Base-by-base conservation (phyloP, 805 yeast genomes). In the Candida montana region DNA sequence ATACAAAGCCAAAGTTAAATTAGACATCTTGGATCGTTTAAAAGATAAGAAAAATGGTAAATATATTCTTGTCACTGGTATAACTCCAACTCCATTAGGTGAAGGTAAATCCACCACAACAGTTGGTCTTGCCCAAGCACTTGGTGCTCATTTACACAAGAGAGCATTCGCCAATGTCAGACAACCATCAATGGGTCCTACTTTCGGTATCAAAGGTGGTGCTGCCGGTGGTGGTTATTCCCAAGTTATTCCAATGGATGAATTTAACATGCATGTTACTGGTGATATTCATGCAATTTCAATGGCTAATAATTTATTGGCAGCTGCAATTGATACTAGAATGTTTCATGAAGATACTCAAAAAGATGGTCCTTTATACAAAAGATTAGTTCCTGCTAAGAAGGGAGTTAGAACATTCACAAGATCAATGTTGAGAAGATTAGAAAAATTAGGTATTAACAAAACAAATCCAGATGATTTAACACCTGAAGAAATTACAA, bases 141-240 rank as follows among this genome's bases (percentile, higher is more conserved):
- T 83, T 46, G 85, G 89, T 48, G 89, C 89, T 30, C 89, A 81
- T 56, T 67, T 83, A 61, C 71, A 76, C 39, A 71, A 75, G 51
- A 77, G 81, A 45, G 81, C 82, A 12, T 74, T 83, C 57, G 93
- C 91, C 49, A 83, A 83, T 58, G 93, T 83, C 39, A 77, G 93
- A 71, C 93, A 83, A 61, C 93, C 93, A 20, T 81, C 89, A 8
- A 82, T 83, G 90, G 93, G 93, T 42, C 93, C 93, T 50, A 83
- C 93, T 16, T 83, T 83, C 56, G 93, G 93, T 67, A 82, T 83
- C 52, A 83, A 83, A 62, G 93, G 93, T 64, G 93, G 93, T 66
- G 93, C 93, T 52, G 93, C 93, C 7, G 93, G 93, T 61, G 91
- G 93, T 62, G 93, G 93, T 46, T 83, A 83, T 59, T 81, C 93